These are phyloP conservation scores for Croton laevigatus DNA, from an alignment of 441 rosid species.

Conservation along the genomic window DNA sequence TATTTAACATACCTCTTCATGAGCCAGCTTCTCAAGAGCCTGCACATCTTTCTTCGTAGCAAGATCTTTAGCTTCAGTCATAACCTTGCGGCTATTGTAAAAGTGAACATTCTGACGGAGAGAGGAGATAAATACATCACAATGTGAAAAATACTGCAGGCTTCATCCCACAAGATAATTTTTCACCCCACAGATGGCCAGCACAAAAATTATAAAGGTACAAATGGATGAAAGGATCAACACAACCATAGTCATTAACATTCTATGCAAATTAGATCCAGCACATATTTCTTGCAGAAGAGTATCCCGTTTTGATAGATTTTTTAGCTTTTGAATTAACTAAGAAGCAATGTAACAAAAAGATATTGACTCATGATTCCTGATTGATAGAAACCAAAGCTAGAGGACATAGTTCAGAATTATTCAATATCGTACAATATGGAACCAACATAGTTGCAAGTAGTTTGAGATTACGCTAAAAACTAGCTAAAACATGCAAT, in stretches of 20 bases:
- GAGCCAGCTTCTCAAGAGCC: conserved; percentile 49
- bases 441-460: no score
- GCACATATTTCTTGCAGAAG: neutral
- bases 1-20: conserved; percentile 42
- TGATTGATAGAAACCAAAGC: neutral
- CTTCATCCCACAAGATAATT: neutral
- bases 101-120: conserved; percentile 45
- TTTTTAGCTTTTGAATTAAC: neutral
- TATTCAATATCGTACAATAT: no score
- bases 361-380: neutral
- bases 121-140: neutral
- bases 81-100: conserved; percentile 38
- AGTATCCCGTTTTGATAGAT: no score
- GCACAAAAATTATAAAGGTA: neutral
- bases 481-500: neutral
- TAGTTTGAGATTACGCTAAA: no score
- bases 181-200: neutral
- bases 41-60: conserved; percentile 49
- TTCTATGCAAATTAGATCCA: neutral
- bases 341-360: neutral
- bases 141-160: neutral
- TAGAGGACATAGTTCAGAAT: no score
- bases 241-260: neutral
- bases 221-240: neutral
- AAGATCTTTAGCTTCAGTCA: conserved; percentile 45